Evolutionary conservation across 2,329 filamentous ascomycete genomes (phyloP).

Genomic region (Pseudocercospora pini-densiflorae): DNA sequence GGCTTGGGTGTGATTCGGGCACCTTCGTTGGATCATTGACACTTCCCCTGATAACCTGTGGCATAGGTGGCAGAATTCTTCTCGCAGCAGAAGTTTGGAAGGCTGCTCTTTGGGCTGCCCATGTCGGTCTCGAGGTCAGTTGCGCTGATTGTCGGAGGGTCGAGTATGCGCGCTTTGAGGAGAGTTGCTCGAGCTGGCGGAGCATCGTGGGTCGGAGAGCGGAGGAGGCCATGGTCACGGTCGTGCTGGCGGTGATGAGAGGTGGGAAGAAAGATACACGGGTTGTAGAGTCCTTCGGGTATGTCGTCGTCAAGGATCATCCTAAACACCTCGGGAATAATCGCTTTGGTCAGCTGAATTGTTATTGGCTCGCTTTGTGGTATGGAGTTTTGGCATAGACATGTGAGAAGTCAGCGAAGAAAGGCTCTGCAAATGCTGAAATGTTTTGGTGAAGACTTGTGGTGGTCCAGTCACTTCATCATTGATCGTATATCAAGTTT

Average conservation of each 20-base stretch:
- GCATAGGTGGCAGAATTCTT: conserved; percentile 79
- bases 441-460: background rate
- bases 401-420: background rate
- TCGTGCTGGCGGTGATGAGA: conserved; percentile 26
- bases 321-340: conserved; percentile 1
- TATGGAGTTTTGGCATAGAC: background rate
- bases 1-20: conserved; percentile 71
- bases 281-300: background rate
- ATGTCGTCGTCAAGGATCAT: conserved; percentile 19
- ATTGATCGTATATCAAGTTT: background rate
- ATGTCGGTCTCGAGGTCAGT: conserved; percentile 44
- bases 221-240: conserved; percentile 57
- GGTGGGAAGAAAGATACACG: background rate
- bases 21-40: conserved; percentile 87
- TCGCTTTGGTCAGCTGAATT: background rate
- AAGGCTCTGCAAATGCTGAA: background rate
- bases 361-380: conserved; percentile 10
- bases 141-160: conserved; percentile 34
- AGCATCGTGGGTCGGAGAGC: conserved; percentile 56
- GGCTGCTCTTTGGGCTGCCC: conserved; percentile 62
- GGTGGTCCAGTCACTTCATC: background rate
- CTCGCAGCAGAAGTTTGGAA: conserved; percentile 84
- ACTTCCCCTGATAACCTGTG: conserved; percentile 57
- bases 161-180: conserved; percentile 46
- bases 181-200: conserved; percentile 50